These are phyloP conservation scores for Verticillium albo-atrum DNA, from an alignment of 2,329 filamentous ascomycete genomes.

Conservation along the genomic window DNA sequence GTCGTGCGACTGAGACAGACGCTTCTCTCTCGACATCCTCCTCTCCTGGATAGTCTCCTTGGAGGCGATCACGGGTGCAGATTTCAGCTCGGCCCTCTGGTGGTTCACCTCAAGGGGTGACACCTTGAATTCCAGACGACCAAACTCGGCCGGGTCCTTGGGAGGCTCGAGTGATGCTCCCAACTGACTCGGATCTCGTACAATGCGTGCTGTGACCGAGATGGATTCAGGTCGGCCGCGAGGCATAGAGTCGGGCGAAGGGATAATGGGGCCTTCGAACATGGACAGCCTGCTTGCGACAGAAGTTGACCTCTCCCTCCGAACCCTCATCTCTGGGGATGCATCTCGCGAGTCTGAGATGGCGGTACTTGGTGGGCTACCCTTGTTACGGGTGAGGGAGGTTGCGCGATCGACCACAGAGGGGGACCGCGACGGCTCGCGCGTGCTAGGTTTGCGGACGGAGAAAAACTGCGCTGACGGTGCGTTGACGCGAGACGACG, in stretches of 20 bases:
- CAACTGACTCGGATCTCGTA: conserved; percentile 57
- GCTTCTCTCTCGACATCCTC: conserved; percentile 36
- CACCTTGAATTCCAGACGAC: conserved; percentile 49
- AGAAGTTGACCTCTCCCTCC: conserved; percentile 46
- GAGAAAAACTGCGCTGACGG: conserved; percentile 55
- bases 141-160: conserved; percentile 38
- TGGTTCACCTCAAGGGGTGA: conserved; percentile 57
- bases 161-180: conserved; percentile 34
- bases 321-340: conserved; percentile 36
- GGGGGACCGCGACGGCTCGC: conserved; percentile 39
- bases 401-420: conserved; percentile 40
- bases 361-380: conserved; percentile 28
- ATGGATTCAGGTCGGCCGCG: conserved; percentile 65
- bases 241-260: conserved; percentile 26
- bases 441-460: conserved; percentile 39
- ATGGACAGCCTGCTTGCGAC: conserved; percentile 52
- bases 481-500: conserved; percentile 13
- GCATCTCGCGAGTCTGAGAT: conserved; percentile 37
- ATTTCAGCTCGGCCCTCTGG: conserved; percentile 33
- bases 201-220: conserved; percentile 82
- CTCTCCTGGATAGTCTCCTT: conserved; percentile 45
- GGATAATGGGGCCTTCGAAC: conserved; percentile 36
- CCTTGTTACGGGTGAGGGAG: conserved; percentile 25
- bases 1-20: conserved; percentile 28
- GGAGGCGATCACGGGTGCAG: conserved; percentile 15